Conservation (phyloP, 495 filamentous ascomycete species). For the Aspergillus saccharolyticus region DNA sequence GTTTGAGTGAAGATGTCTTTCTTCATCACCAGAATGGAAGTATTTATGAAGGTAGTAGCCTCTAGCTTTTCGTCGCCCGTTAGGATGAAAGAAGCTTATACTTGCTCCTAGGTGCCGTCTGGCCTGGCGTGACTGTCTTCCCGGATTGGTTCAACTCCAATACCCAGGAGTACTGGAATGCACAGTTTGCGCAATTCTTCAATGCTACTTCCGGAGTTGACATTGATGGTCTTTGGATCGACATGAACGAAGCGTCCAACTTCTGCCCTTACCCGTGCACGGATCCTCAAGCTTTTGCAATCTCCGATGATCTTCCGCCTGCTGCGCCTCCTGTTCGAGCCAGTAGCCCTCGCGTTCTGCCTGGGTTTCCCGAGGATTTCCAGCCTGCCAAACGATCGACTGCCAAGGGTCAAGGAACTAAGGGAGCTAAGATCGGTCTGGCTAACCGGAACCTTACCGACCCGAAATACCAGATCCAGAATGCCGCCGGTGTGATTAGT, state of each 20-base stretch:
- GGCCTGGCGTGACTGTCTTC: conserved; percentile 76
- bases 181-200: conserved; percentile 69
- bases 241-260: conserved; percentile 74
- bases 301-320: conserved; percentile 59
- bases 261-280: conserved; percentile 73
- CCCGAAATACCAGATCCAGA: conserved; percentile 72
- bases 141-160: conserved; percentile 80
- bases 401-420: conserved; percentile 12
- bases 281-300: conserved; percentile 50
- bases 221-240: conserved; percentile 85
- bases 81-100: not conserved
- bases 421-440: conserved; percentile 45
- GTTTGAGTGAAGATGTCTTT: conserved; percentile 58
- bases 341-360: conserved; percentile 53
- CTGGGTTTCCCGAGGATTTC: conserved; percentile 68
- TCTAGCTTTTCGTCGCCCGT: not conserved
- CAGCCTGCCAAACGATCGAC: conserved; percentile 45
- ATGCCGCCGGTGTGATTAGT: conserved; percentile 62
- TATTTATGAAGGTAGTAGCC: conserved; percentile 59
- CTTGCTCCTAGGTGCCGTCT: conserved; percentile 56
- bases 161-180: conserved; percentile 66
- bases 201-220: conserved; percentile 58
- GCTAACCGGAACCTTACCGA: conserved; percentile 61
- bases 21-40: conserved; percentile 59
- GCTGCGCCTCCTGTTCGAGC: conserved; percentile 57